Base-by-base conservation (phyloP, 1,284 basidiomycete species). In the Polyporus tsugae region DNA sequence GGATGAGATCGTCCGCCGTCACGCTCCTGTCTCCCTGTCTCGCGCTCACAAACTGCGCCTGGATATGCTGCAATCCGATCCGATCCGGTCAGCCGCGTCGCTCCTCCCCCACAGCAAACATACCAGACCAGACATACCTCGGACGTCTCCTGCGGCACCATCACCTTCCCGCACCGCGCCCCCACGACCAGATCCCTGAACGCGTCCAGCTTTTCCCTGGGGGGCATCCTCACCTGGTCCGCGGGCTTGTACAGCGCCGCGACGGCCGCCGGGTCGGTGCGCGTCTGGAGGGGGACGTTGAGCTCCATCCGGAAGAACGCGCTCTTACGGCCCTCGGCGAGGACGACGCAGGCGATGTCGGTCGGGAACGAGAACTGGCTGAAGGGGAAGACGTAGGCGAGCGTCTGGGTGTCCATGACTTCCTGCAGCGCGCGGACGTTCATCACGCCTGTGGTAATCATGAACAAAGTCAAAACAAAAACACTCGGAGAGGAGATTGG, bases 301-400 rank as follows among this genome's bases (percentile, higher is more conserved):
- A 88, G 70, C 71, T 85, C 82, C 2, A 91, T 90, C 89, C 88
- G 84, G 77, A 92, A 89, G 76, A 93, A 89, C 2, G 88, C 81
- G 72, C 89, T 90, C 77, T 86, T 87, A 73, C 85, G 86, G 41
- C 94, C 93, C 70, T 91, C 85, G 60, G 86, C 86, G 6, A 94
- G 77, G 0, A 94, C 80, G 35, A 96, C 73, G 67, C 92, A 87
- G 49, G 80, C 83, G 25, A 94, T 81, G 73, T 95, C 93, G 0
- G 93, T 94, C 36, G 91, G 85, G 75, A 96, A 94, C 13, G 87
- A 82, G 76, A 93, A 95, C 66, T 78, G 82, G 74, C 89, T 92
- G 79, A 88, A 96, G 0, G 95, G 95, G 78, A 96, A 96, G 39
- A 85, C 80, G 77, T 96, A 96, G 13, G 89, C 83, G n/a, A 96